Evolutionary conservation across 73 alveolate genomes (phyloP), one percentile per base, ranked within the genome.

Genomic region (Paraurostyla sp.): DNA sequence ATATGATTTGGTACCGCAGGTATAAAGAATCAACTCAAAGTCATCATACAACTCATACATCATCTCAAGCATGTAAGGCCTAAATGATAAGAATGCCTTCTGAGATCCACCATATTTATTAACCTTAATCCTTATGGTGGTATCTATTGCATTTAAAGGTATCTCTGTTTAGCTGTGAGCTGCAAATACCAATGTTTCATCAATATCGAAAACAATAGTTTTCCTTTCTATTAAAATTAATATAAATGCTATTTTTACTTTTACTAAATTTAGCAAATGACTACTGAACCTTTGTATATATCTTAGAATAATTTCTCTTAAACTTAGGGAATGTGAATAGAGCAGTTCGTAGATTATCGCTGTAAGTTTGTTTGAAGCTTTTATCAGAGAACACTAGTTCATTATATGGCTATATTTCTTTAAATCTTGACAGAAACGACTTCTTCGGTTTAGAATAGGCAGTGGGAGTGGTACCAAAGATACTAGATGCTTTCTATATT

Each of bases 131-230:
- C 51, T 41, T n/a, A 73, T 73, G 0, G 71, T 46, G 3, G 65
- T 27, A 27, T 73, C 86, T 16, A 45, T 42, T 25, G 86, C 41
- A 35, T 16, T 6, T 25, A 3, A 30, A n/a, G 59, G 76, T 7
- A 65, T 56, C 29, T 76, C 90, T 0, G 52, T 71, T 33, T 40
- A 32, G 18, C 63, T 46, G 54, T 41, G 62, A 25, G 89, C 22
- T 42, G 93, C 91, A 59, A 62, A 91, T 22, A 89, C 94, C 2
- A 93, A 48, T 18, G 97, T 93, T 80, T 93, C 97, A 75, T 93
- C 97, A 20, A 93, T 76, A 69, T 93, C 97, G 58, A 93, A 75
- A 33, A 93, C 85, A 7, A 93, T 42, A 27, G 94, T 90, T 46
- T 82, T 89, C 57, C 65, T 71, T 23, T 85, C 80, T 62, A 62